Evolutionary conservation across 225 moss, liverwort and hornwort species (phyloP), one percentile per base, ranked within the genome.

Genomic region (Takakia lepidozioides): DNA sequence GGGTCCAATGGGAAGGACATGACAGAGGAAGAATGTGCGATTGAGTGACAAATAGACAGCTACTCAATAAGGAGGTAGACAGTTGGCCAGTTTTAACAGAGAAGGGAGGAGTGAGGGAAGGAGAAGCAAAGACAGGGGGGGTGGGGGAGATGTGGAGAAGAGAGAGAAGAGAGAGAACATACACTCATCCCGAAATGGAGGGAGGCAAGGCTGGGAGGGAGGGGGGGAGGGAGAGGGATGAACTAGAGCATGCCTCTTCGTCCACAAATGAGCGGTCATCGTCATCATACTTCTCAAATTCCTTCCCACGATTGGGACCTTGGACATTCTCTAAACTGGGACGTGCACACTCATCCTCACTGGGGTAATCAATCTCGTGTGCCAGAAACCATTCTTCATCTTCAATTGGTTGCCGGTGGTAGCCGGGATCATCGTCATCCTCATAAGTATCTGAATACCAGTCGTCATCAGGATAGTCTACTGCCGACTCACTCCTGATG

Each of bases 381-480:
- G 91, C 87, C 51, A 87, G 68, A 53, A 98, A 98, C 98, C 85
- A 98, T 58, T 91, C 98, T 71, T 91, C 98, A 50, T 98, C 98
- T 63, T 85, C 91, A 61, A 98, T 79, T 27, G 91, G 63, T 52
- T 91, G 85, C 74, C 98, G 75, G 38, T 83, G 98, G 61, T 87
- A 98, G 38, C 98, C 98, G 40, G 91, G 91, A 61, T 98, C 98
- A 16, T 98, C 98, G 46, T 98, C 98, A 57, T 98, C 87, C 55
- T 98, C 98, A 51, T 98, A 98, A 8, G 83, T 83, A 51, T 91
- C 98, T 25, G 98, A 91, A 73, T 98, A 87, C 98, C 98, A 91
- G 56, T 72, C 84, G 46, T 87, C 91, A 56, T 91, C 81, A 17
- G 91, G 80, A 67, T 69, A 91, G 35, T 98, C 98, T 57, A 82